Base-by-base conservation (phyloP, 1,139 yeast species). In the Saccharomyces hybrid region DNA sequence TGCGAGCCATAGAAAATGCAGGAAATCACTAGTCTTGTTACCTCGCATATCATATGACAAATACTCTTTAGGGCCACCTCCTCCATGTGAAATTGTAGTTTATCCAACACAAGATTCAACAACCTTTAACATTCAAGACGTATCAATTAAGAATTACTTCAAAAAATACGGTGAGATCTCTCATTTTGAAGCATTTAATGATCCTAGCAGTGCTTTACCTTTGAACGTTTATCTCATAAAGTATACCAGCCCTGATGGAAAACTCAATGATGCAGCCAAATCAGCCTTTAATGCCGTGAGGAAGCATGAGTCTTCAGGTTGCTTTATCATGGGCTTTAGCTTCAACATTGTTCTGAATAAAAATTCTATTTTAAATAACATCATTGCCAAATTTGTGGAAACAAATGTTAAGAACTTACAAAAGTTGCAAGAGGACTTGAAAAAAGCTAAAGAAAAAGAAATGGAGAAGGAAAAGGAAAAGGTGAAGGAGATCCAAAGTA, bases 161-260 rank as follows among this genome's bases (percentile, higher is more conserved):
- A 75, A 76, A 48, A 72, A 78, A 42, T 86, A 76, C 69, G 96
- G 96, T 2, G 79, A 78, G 11, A 68, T 84, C 2, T 70, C 74
- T 4, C 82, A 80, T 47, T 73, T 87, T 54, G 81, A 81, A 58
- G 77, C 83, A 57, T 74, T 84, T 21, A 80, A 79, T 58, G 95
- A 91, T 65, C 89, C 95, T 0, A 75, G 77, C 19, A 83, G 87
- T 53, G 96, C 91, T 2, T 87, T 86, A 24, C 93, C 96, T 0
- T 71, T 90, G 52, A 95, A 96, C 2, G 74, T 89, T 34, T 87
- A 86, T 49, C 74, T 82, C 21, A 75, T 89, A 54, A 75, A 78
- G 55, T 90, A 80, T 70, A 82, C 78, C 55, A 91, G 91, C 2
- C 73, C 75, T 21, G 79, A 69, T 31, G 66, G 65, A 2, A 67